Evolutionary conservation across 2,329 filamentous ascomycete genomes (phyloP), one percentile per base, ranked within the genome.

Genomic region (Drechslerella dactyloides): DNA sequence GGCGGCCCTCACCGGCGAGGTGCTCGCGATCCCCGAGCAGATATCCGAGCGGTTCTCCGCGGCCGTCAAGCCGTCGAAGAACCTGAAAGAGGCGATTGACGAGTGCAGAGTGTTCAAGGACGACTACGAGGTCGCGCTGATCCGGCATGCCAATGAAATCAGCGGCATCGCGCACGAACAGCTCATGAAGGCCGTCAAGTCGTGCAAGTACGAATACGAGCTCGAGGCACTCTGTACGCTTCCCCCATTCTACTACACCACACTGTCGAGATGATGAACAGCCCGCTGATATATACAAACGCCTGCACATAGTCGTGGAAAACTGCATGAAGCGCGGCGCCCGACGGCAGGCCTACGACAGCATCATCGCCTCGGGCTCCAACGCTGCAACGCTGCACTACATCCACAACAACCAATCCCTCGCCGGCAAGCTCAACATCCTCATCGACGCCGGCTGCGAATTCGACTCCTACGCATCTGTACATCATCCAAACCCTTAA

Each of bases 381-480:
- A 88, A 90, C 15, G 93, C 90, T 0, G 90, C 92, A 3, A 94
- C 91, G 1, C 84, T 97, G 35, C 93, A 97, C 81, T 97, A 97
- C 76, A 86, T 91, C 23, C 86, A 89, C 77, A 96, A 96, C 79
- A 83, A 92, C 74, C 56, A 66, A 7, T 23, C 60, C 0, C 81
- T 93, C 37, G 80, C 81, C 0, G 86, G 86, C 48, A 92, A 93
- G 81, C 85, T 90, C 61, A 89, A 96, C 76, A 81, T 97, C 58
- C 84, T 96, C 65, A 81, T 97, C 19, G 93, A 97, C 78, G 93
- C 91, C 1, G 93, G 91, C 21, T 88, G 85, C 30, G 90, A 92
- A 79, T 90, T 86, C 84, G 79, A 85, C 61, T 89, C 87, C 79
- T 92, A 93, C 76, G 88, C 88, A 37, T 84, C 88, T 33, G 68